phyloP scores from a whole-genome alignment of 257 asterid genomes.

The Eustoma russellianum region DNA sequence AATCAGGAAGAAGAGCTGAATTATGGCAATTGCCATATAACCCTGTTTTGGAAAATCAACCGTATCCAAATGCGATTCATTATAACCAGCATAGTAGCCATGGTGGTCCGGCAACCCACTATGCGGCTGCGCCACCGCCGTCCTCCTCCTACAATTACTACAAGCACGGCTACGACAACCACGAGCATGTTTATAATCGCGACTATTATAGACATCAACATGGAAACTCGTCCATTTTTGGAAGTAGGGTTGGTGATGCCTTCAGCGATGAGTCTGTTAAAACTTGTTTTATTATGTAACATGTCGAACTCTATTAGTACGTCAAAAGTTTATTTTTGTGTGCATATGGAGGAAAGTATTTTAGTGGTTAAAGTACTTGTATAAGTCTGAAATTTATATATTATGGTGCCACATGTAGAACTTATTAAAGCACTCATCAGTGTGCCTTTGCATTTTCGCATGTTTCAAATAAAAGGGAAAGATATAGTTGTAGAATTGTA shows the following conservation, averaged over 20 bases:
- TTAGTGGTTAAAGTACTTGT: too few species aligned
- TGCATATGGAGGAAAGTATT: too few species aligned
- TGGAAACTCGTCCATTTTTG: constrained; percentile 34
- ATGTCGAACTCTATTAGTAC: too few species aligned
- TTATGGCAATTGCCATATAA: constrained; percentile 55
- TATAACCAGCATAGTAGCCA: constrained; percentile 13
- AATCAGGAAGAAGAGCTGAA: constrained; percentile 62
- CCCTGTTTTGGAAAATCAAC: constrained; percentile 40
- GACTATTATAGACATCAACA: constrained; percentile 6
- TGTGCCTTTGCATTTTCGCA: too few species aligned
- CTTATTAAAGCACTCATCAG: too few species aligned
- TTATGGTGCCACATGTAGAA: too few species aligned
- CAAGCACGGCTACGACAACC: constrained; percentile 59
- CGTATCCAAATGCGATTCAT: constrained; percentile 20
- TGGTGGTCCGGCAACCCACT: constrained; percentile 34
- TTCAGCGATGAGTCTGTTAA: constrained; percentile 66
- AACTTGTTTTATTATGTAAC: constrained; percentile 53
- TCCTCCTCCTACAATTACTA: constrained; percentile 58
- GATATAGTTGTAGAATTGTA: too few species aligned
- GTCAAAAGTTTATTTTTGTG: neutral
- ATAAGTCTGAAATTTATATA: too few species aligned
- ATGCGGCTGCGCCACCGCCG: constrained; percentile 27
- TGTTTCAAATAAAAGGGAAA: too few species aligned
- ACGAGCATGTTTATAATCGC: constrained; percentile 7
- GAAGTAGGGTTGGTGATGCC: constrained; percentile 40